A percentile compares a stretch with the other conserved stretches of the same genome.
Conservation (phyloP, 2,329 filamentous ascomycete species). For the Coniochaeta sp. region DNA sequence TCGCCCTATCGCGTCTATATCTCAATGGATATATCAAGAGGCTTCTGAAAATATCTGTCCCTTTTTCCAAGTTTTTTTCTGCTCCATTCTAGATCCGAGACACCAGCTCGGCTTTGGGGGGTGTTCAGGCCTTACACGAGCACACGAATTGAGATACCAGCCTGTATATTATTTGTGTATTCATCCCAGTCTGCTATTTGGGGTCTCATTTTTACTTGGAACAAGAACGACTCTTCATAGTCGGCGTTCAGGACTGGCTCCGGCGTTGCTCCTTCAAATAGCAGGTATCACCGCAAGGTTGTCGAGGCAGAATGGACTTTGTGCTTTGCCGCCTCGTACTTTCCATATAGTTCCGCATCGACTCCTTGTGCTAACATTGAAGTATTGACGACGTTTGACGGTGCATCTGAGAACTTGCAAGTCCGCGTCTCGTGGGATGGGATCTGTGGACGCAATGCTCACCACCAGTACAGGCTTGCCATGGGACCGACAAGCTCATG, state of each 20-base stretch:
- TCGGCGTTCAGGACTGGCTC: background rate
- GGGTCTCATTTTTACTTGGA: background rate
- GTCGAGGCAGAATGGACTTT: background rate
- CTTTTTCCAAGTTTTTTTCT: background rate
- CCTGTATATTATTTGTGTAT: constrained; percentile 11
- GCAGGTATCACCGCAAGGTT: background rate
- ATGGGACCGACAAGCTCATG: no score
- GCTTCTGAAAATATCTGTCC: background rate
- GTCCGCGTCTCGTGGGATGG: background rate
- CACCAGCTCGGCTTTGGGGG: background rate
- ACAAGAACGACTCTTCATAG: background rate
- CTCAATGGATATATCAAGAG: background rate
- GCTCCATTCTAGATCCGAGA: background rate
- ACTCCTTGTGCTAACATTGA: background rate
- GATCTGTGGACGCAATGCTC: background rate
- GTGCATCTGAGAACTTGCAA: background rate
- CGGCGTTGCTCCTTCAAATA: background rate
- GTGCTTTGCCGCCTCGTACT: background rate
- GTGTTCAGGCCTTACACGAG: background rate
- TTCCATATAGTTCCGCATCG: background rate
- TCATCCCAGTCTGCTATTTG: background rate
- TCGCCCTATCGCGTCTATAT: background rate
- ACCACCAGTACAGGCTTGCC: no score
- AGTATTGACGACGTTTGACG: background rate
- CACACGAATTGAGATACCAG: constrained; percentile 20